Percentiles rank a stretch among this genome's conserved stretches.
Conservation (phyloP, 1,284 basidiomycete genomes). For the Fomitopsis pinicola region DNA sequence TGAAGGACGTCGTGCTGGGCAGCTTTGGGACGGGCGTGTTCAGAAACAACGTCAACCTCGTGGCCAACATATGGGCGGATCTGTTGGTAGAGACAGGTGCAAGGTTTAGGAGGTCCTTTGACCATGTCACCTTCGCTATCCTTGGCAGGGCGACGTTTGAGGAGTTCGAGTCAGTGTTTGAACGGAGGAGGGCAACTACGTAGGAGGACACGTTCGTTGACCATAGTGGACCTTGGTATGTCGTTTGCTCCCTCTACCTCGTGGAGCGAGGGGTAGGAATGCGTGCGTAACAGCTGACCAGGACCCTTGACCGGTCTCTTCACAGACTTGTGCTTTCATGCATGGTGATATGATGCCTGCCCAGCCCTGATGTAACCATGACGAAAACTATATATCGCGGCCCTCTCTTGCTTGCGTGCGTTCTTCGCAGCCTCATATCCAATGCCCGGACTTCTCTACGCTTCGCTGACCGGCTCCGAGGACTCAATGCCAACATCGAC, state of each 20-base stretch:
- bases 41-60: slow-evolving; percentile 48
- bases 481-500: background rate
- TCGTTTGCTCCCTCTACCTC: background rate
- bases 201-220: too few relatives aligned
- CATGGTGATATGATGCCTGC: background rate
- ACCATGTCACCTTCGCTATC: slow-evolving; percentile 61
- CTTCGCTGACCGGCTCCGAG: background rate
- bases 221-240: background rate
- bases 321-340: background rate
- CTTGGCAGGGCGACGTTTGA: slow-evolving; percentile 48
- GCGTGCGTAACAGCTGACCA: background rate
- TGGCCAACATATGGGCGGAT: slow-evolving; percentile 38
- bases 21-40: slow-evolving; percentile 76
- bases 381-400: background rate
- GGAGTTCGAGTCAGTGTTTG: slow-evolving; percentile 41
- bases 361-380: background rate
- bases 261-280: background rate
- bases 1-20: slow-evolving; percentile 57
- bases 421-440: background rate
- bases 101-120: slow-evolving; percentile 54
- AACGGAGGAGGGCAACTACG: background rate
- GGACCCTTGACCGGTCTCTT: background rate
- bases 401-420: background rate
- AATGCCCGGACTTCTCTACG: background rate
- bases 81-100: slow-evolving; percentile 42